Evolutionary conservation across 1,139 yeast genomes (phyloP).

Genomic region (Yarrowia galli): DNA sequence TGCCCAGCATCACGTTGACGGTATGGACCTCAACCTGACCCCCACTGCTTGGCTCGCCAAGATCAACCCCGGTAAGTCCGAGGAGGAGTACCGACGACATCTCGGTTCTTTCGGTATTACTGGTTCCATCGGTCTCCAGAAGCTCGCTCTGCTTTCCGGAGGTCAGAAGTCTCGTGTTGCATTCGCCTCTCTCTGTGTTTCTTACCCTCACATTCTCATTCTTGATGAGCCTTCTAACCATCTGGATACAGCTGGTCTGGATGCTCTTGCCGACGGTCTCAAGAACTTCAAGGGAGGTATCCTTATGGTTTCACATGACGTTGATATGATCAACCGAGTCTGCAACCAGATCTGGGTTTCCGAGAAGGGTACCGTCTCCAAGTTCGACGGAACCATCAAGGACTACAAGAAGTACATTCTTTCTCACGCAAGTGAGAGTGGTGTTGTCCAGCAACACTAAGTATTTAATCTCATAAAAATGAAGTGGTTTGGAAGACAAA

Average conservation of each 20-base stretch:
- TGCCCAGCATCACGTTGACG: constrained; percentile 99
- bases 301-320: constrained; percentile 97
- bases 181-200: constrained; percentile 90
- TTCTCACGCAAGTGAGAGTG: constrained; percentile 76
- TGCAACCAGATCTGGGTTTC: constrained; percentile 96
- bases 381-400: constrained; percentile 82
- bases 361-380: constrained; percentile 79
- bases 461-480: background rate
- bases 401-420: constrained; percentile 91
- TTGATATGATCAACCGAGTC: constrained; percentile 82
- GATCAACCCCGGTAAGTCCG: constrained; percentile 90
- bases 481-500: too few species aligned
- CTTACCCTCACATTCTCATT: constrained; percentile 89
- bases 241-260: constrained; percentile 97
- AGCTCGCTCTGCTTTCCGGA: constrained; percentile 89
- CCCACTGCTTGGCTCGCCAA: constrained; percentile 96
- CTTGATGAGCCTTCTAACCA: constrained; percentile 99
- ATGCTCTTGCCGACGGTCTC: constrained; percentile 90
- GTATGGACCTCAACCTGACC: constrained; percentile 87
- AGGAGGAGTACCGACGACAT: constrained; percentile 96
- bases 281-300: constrained; percentile 92
- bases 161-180: constrained; percentile 99
- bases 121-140: constrained; percentile 90
- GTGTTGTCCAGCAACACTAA: constrained; percentile 86
- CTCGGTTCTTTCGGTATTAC: constrained; percentile 97